phyloP scores from a whole-genome alignment of 2,329 filamentous ascomycete genomes.

The Alternaria arborescens region DNA sequence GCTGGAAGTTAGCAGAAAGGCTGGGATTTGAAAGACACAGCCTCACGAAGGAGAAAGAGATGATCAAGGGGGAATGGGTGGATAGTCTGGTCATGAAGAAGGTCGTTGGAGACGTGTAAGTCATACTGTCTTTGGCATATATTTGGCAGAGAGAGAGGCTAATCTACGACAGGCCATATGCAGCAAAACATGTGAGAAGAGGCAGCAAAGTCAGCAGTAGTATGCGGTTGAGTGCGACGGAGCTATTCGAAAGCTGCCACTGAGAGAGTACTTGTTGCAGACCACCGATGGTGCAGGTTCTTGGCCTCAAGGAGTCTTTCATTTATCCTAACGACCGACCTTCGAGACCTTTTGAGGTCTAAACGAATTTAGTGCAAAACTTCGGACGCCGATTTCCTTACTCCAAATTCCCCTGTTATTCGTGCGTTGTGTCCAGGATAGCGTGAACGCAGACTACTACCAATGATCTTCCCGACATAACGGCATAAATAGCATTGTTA shows the following conservation, averaged over 20 bases:
- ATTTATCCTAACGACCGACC: background rate
- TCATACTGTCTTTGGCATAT: background rate
- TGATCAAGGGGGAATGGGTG: conserved; percentile 48
- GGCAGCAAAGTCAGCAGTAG: conserved; percentile 12
- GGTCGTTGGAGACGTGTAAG: conserved; percentile 24
- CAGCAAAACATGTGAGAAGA: conserved; percentile 9
- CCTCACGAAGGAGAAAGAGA: conserved; percentile 35
- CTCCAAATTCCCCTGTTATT: background rate
- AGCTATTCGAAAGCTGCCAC: conserved; percentile 10
- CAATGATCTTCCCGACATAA: background rate
- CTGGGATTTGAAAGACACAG: conserved; percentile 41
- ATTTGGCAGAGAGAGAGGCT: background rate
- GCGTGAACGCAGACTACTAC: background rate
- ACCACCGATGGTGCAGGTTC: background rate
- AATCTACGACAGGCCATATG: background rate
- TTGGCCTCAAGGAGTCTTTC: background rate
- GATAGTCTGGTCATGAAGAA: conserved; percentile 40
- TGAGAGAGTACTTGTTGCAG: background rate
- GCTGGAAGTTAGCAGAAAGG: conserved; percentile 42
- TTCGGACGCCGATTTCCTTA: background rate
- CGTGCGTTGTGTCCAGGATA: background rate
- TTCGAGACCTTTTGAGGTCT: background rate
- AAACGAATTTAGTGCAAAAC: background rate
- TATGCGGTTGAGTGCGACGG: conserved; percentile 10
- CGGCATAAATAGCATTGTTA: background rate